Base-by-base conservation (phyloP, 306 rosid genomes). In the Rosa lucieae region DNA sequence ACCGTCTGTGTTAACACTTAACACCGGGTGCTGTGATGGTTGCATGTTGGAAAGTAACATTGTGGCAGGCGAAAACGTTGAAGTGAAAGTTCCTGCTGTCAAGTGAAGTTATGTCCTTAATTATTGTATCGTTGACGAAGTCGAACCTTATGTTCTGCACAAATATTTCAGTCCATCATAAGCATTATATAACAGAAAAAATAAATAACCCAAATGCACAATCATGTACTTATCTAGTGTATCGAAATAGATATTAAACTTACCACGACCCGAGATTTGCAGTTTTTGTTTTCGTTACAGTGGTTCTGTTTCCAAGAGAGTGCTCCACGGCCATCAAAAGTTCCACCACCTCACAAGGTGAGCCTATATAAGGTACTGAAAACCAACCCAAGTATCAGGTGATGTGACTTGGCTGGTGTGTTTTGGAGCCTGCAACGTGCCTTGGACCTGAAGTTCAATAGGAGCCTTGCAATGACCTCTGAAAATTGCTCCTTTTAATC, bases 401-500 rank as follows among this genome's bases (percentile, higher is more conserved):
- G 66, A 59, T 10, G 15, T 3, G 35, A 59, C 66, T 59, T 23
- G 66, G 66, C 66, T 23, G 37, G 66, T 21, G 15, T 59, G 37
- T 59, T 21, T 10, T 9, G 37, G 66, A 59, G 66, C 66, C 66
- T 21, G 66, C 66, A 59, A 59, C 23, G 37, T 59, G 66, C 35
- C 91, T 1, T 49, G 26, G 6, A 78, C 20, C 40, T 58, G 56
- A 51, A 87, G 0, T 35, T 76, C 84, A 18, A 81, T 67, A 1
- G 85, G 83, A 58, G 81, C 85, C 58, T 82, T 78, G 85, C 90
- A 85, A 21, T 87, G 88, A 1, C 87, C 89, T 8, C 9, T 12
- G 6, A 85, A 21, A 2, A 1, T 59, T 7, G 76, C 66, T 10
- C n/a, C 49, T 11, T 23, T 23, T 40, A 85, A 15, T 61, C 39